phyloP scores from a whole-genome alignment of 352 stramenopile genomes.

The Globisporangium paddicum region DNA sequence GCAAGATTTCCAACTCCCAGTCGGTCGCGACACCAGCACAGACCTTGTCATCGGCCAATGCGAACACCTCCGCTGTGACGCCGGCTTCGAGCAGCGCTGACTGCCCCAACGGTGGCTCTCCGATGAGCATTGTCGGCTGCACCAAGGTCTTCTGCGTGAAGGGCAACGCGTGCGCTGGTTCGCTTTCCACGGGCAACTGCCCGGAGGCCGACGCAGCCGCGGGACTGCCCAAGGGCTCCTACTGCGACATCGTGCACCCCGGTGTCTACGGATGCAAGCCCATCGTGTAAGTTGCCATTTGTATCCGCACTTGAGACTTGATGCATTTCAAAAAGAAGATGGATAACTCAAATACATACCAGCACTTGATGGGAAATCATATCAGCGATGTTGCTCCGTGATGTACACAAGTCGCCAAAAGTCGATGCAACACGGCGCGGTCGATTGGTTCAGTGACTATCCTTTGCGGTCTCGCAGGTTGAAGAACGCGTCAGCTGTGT shows the following conservation, averaged over 20 bases:
- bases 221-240: constrained; percentile 10
- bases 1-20: constrained; percentile 1
- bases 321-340: no score
- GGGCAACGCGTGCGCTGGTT: constrained; percentile 13
- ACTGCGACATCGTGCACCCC: constrained; percentile 5
- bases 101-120: constrained; percentile 6
- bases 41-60: neutral
- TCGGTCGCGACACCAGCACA: constrained; percentile 1
- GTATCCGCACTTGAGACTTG: neutral
- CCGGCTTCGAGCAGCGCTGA: neutral
- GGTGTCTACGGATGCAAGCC: constrained; percentile 13
- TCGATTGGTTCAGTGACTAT: no score
- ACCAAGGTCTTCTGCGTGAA: constrained; percentile 19
- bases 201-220: neutral
- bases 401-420: no score
- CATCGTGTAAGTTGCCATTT: constrained; percentile 2
- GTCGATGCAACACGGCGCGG: no score
- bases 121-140: constrained; percentile 8
- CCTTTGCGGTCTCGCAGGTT: no score
- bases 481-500: no score
- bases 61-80: neutral
- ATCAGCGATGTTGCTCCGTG: no score
- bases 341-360: no score
- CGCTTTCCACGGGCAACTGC: constrained; percentile 2
- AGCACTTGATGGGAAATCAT: no score